phyloP scores from a whole-genome alignment of 2,329 filamentous ascomycete genomes.

The Colletotrichum lini region DNA sequence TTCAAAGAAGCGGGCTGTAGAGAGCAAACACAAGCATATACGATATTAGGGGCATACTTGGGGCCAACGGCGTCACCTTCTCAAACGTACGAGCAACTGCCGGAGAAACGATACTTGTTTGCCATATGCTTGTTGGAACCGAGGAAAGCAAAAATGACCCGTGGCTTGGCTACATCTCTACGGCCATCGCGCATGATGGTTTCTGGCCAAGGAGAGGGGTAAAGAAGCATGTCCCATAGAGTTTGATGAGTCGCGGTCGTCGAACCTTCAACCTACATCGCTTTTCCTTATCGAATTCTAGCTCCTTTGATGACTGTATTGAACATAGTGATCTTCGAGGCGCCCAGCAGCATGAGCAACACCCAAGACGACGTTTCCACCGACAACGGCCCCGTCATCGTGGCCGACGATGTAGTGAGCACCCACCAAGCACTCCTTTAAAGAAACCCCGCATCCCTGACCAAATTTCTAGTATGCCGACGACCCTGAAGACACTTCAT shows the following conservation, averaged over 20 bases:
- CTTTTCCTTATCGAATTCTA: background rate
- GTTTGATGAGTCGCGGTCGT: background rate
- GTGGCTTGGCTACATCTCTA: background rate
- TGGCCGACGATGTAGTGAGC: constrained; percentile 1
- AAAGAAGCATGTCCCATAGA: background rate
- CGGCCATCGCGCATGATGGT: constrained; percentile 7
- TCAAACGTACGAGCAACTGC: background rate
- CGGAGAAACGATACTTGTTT: background rate
- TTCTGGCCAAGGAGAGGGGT: constrained; percentile 24
- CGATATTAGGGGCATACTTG: background rate
- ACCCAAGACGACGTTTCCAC: background rate
- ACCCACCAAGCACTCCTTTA: background rate
- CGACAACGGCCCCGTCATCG: background rate
- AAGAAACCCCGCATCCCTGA: background rate
- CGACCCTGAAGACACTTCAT: background rate
- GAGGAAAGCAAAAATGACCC: background rate
- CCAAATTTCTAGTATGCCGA: background rate
- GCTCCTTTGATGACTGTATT: too few relatives aligned
- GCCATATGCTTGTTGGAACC: background rate
- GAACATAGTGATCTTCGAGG: background rate
- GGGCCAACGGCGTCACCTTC: background rate
- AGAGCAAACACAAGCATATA: too few relatives aligned
- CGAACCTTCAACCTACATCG: background rate
- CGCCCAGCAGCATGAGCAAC: background rate
- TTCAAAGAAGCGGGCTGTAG: too few relatives aligned